A percentile compares a stretch with the other conserved stretches of the same genome.
phyloP scores from a whole-genome alignment of 225 moss, liverwort and hornwort genomes.

The Pseudoscleropodium purum region DNA sequence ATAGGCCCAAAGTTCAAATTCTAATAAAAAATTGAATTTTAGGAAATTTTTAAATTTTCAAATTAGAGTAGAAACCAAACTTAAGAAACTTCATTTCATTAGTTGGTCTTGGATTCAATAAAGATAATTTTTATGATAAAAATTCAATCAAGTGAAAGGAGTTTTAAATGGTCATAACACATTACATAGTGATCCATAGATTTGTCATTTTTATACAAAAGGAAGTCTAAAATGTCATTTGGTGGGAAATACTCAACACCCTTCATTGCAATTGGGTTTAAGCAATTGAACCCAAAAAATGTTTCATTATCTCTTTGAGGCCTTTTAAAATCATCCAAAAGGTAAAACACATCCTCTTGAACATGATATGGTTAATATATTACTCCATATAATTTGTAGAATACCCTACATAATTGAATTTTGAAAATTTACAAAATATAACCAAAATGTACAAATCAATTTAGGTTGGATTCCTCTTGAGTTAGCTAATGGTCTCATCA shows the following conservation, averaged over 20 bases:
- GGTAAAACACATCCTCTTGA: not conserved
- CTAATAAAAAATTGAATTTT: not conserved
- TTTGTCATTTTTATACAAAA: not conserved
- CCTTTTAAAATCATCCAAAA: not conserved
- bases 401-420: too few relatives aligned
- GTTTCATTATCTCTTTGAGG: not conserved
- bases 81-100: not conserved
- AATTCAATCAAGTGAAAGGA: not conserved
- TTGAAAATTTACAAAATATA: not conserved
- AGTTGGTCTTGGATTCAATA: not conserved
- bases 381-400: not conserved
- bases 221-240: not conserved
- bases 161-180: fast-evolving
- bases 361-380: not conserved
- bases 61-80: not conserved
- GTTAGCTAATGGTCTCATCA: not conserved
- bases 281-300: not conserved
- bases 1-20: not conserved
- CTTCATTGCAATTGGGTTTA: not conserved
- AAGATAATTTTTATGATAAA: not conserved
- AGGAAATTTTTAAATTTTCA: not conserved
- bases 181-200: not conserved
- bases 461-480: not conserved
- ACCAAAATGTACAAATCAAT: not conserved
- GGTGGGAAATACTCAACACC: fast-evolving